Evolutionary conservation across 768 basidiomycete genomes (phyloP), one percentile per base, ranked within the genome.

Genomic region (Psilocybe subaeruginosa): DNA sequence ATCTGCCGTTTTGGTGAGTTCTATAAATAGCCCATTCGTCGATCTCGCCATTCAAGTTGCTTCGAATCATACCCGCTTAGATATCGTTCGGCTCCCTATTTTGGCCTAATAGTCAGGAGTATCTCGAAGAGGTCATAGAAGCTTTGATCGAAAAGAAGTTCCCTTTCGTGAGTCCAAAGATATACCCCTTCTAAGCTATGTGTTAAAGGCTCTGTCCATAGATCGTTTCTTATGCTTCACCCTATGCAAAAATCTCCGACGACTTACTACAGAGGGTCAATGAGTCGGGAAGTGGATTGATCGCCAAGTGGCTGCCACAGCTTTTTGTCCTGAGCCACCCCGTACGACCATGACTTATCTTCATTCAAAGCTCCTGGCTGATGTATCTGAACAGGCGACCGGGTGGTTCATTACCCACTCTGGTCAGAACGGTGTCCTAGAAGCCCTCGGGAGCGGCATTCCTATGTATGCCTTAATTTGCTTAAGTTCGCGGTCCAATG

Each of bases 331-430:
- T 66, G 35, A 56, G 49, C 16, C 65, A 66, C 39, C 43, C 54
- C 16, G 64, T 65, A 47, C 11, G 58, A 47, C 23, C n/a, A 16
- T n/a, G 14, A 12, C 4, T 16, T 29, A 8, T n/a, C 51, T 4
- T 12, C n/a, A 17, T 37, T 17, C 7, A 8, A 9, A 2, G 5
- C 8, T 33, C 41, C 11, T 30, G 31, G 19, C 19, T 47, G 17
- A 23, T 5, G 43, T 14, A 19, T 11, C 35, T 16, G n/a, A 4
- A 16, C 46, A 62, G 54, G 58, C 61, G 30, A 45, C 52, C 23
- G 51, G 60, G 45, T 65, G 56, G 53, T 46, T 63, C 49, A 54
- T 63, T 8, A 56, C 54, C 19, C 62, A 63, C 37, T 59, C 58
- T 23, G 62, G 62, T 37, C 59, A 60, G 3, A 60, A 60, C 39